Base-by-base conservation (phyloP, 2,329 filamentous ascomycete species). In the Cladophialophora yegresii region DNA sequence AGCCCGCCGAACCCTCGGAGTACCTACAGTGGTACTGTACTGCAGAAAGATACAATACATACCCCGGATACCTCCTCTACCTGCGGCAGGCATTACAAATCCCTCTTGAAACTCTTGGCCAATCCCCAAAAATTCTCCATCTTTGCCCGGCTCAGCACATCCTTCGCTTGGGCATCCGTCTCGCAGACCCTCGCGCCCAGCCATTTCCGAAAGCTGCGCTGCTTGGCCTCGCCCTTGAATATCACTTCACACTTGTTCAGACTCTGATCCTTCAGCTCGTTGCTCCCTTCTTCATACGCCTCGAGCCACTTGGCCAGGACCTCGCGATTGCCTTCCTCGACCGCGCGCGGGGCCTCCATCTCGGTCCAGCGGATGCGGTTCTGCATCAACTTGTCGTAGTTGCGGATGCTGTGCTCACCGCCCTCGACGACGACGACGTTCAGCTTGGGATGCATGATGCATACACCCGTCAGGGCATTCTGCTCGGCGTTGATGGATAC, bases 71-170 rank as follows among this genome's bases (percentile, higher is more conserved):
- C n/a, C n/a, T n/a, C n/a, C n/a, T n/a, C n/a, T n/a, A n/a, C n/a
- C n/a, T n/a, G n/a, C n/a, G n/a, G n/a, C n/a, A n/a, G 9, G 4
- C 20, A 23, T 62, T 54, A 69, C 20, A 65, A 51, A 16, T 70
- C 70, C 53, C 32, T 65, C 74, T 81, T 81, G 63, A 79, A 76
- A 66, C 79, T 91, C 82, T 96, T 96, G 0, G 93, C 93, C 71
- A 95, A 79, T 9, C 89, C 89, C 95, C 95, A 99, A 73, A 99
- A 93, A 72, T 89, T 96, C 72, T 98, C 93, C 84, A 98, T 90
- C 81, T 96, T 97, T 5, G 87, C 86, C 70, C 92, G 85, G 12
- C 87, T 80, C 67, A 99, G 78, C 23, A 88, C 83, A 71, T 96
- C 92, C 74, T 91, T 89, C 4, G 93, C 95, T 74, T 96, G 90